Base-by-base conservation (phyloP, 2,329 filamentous ascomycete genomes). In the Amauroascus niger region DNA sequence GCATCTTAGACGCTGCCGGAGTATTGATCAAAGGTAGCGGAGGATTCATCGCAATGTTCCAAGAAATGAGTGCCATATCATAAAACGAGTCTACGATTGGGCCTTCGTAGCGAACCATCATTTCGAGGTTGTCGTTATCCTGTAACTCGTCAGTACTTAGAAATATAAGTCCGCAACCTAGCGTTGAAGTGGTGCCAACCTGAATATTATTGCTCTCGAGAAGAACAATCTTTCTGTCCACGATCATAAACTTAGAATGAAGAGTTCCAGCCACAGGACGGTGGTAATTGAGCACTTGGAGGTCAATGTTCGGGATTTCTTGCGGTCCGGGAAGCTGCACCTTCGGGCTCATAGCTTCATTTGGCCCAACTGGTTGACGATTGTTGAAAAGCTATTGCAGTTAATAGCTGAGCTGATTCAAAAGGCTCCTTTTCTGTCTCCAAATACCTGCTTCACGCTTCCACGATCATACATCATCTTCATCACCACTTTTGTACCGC, bases 81-180 rank as follows among this genome's bases (percentile, higher is more conserved):
- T 88, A 89, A 22, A 90, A 68, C 1, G 81, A 80, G 61, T 89
- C 84, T 0, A 90, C 86, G 54, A 90, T 86, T 0, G 84, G 80
- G 0, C 87, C 87, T 68, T 90, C 85, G 0, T 88, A 65, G 53
- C 87, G 85, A 2, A 79, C 75, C 78, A 88, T 82, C 86, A 91
- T 89, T 67, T 91, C 87, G 53, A 89, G 56, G 59, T 91, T 91
- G 60, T 87, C 83, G 51, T 88, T 90, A 58, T 88, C 82, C 66
- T 57, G 26, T 3, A 49, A 28, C n/a, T 18, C 9, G 30, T 52
- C 20, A 51, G 26, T 20, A 16, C 24, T 18, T 50, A 18, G 28
- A 2, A 16, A 33, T 33, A 2, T 1, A 8, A 20, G 24, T 16
- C 14, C 7, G 16, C 1, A 24, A 28, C 7, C 6, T 26, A 2